Percentiles rank a stretch among this genome's conserved stretches.
Evolutionary conservation across 2,329 filamentous ascomycete genomes (phyloP).

Genomic region (Aspergillus pseudoterreus): DNA sequence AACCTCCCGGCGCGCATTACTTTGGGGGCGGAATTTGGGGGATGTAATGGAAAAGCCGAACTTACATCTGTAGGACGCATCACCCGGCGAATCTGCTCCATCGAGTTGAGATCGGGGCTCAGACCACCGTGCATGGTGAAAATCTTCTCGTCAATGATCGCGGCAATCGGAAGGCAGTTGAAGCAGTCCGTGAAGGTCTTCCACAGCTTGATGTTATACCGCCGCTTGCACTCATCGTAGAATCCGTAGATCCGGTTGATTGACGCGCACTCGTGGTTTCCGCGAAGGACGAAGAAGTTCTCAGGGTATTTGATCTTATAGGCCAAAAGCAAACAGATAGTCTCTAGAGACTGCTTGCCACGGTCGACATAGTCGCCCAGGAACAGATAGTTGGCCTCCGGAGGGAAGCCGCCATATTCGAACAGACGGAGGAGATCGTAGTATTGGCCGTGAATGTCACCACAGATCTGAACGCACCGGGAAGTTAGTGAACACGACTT

Average conservation of each 20-base stretch:
- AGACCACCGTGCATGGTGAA: slow-evolving; percentile 99
- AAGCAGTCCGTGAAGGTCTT: slow-evolving; percentile 99
- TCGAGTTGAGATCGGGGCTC: slow-evolving; percentile 95
- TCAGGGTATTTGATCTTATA: slow-evolving; percentile 99
- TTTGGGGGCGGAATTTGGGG: not conserved
- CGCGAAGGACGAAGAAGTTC: slow-evolving; percentile 98
- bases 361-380: slow-evolving; percentile 98
- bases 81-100: slow-evolving; percentile 98
- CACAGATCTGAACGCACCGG: slow-evolving; percentile 72
- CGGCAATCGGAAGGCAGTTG: slow-evolving; percentile 96
- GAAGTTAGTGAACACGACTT: slow-evolving; percentile 12
- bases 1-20: too few relatives aligned
- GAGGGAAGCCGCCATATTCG: slow-evolving; percentile 97
- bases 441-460: slow-evolving; percentile 99
- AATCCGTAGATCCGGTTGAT: slow-evolving; percentile 99
- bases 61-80: slow-evolving; percentile 98
- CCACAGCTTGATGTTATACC: slow-evolving; percentile 99
- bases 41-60: slow-evolving; percentile 26
- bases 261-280: slow-evolving; percentile 97
- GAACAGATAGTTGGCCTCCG: slow-evolving; percentile 99
- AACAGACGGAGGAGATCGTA: slow-evolving; percentile 96
- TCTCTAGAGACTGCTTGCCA: slow-evolving; percentile 98
- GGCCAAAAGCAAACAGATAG: slow-evolving; percentile 90
- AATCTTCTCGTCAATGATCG: slow-evolving; percentile 99
- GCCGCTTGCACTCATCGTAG: slow-evolving; percentile 98